Evolutionary conservation across 2,329 filamentous ascomycete species (phyloP).

Genomic region (Pseudocercospora fijiensis): DNA sequence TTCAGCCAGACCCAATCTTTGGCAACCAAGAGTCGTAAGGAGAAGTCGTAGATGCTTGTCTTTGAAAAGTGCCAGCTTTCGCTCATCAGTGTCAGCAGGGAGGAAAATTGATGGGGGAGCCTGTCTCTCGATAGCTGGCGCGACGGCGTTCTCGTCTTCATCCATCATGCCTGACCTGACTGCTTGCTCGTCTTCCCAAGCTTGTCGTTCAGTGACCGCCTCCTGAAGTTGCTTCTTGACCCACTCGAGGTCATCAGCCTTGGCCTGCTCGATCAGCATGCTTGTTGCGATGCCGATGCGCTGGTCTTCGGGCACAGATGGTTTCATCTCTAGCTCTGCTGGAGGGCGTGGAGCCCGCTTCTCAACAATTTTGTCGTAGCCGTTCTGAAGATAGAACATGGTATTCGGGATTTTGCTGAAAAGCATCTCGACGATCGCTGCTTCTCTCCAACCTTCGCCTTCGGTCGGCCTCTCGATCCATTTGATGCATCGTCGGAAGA

Average conservation of each 20-base stretch:
- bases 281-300: conserved; percentile 73
- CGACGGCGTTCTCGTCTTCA: conserved; percentile 34
- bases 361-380: conserved; percentile 75
- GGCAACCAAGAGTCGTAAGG: conserved; percentile 72
- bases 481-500: conserved; percentile 76
- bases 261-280: conserved; percentile 74
- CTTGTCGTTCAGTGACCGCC: conserved; percentile 69
- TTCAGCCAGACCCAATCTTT: conserved; percentile 65
- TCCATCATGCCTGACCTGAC: conserved; percentile 50
- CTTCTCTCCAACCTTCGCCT: conserved; percentile 70
- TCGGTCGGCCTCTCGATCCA: conserved; percentile 57
- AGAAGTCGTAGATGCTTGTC: conserved; percentile 84
- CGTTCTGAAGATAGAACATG: conserved; percentile 84
- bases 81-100: conserved; percentile 63
- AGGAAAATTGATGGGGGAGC: conserved; percentile 56
- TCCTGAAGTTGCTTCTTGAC: conserved; percentile 68
- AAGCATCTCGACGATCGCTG: conserved; percentile 80
- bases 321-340: conserved; percentile 79
- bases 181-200: conserved; percentile 72
- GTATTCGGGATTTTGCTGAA: conserved; percentile 89
- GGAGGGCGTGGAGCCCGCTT: conserved; percentile 66
- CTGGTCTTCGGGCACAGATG: conserved; percentile 65
- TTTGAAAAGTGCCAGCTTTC: conserved; percentile 76
- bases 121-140: conserved; percentile 33
- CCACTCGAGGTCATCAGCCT: conserved; percentile 76